Evolutionary conservation across 148 eudicot genomes (phyloP).

Genomic region (Spergularia bocconei): DNA sequence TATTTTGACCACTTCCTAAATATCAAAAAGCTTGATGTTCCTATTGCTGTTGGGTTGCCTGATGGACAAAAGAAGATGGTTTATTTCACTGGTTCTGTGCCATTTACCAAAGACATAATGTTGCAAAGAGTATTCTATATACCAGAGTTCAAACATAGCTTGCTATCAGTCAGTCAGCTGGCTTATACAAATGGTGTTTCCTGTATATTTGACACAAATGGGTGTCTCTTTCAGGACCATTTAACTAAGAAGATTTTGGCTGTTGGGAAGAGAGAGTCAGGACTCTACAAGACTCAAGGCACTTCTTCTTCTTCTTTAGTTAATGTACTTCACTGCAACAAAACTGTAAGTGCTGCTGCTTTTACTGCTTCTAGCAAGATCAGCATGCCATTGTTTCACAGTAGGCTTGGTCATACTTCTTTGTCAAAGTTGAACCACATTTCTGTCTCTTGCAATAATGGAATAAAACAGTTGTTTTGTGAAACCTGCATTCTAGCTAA

Average conservation of each 20-base stretch:
- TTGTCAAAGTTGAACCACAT: not conserved
- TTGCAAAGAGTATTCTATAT: not conserved
- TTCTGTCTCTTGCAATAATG: not conserved
- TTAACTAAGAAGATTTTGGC: no score
- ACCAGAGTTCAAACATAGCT: not conserved
- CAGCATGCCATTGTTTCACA: not conserved
- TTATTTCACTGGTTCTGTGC: not conserved
- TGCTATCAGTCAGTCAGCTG: not conserved
- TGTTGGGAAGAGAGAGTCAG: no score
- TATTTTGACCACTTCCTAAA: not conserved
- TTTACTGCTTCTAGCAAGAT: not conserved
- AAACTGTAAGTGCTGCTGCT: not conserved
- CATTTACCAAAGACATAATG: not conserved
- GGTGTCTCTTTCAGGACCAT: not conserved
- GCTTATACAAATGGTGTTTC: not conserved
- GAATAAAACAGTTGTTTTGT: not conserved
- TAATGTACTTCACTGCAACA: not conserved
- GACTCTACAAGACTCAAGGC: no score
- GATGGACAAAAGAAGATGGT: not conserved
- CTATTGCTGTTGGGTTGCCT: not conserved
- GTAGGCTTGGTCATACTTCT: not conserved
- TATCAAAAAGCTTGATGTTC: not conserved
- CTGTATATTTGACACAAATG: not conserved
- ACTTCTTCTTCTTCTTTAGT: not conserved
- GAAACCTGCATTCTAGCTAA: not conserved